phyloP scores from a whole-genome alignment of 2,329 filamentous ascomycete genomes.

The Phialemonium atrogriseum region DNA sequence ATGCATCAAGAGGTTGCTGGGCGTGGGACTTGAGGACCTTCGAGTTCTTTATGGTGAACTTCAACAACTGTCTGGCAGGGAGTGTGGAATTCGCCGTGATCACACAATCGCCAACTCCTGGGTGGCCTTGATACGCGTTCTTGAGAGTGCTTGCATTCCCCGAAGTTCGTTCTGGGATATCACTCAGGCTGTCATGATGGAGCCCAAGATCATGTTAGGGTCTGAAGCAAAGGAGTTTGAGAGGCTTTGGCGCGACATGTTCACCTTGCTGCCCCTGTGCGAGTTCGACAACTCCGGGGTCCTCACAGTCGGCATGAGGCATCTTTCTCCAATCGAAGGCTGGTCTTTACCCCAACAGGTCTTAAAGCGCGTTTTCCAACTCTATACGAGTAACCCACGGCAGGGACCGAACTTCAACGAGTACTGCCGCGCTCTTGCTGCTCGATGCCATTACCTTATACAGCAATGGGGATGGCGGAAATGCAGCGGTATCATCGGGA shows the following conservation, averaged over 20 bases:
- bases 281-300: conserved; percentile 51
- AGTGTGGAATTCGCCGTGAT: conserved; percentile 43
- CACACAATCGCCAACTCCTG: conserved; percentile 42
- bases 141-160: conserved; percentile 42
- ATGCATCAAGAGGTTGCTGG: conserved; percentile 30
- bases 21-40: conserved; percentile 33
- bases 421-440: conserved; percentile 51
- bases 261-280: conserved; percentile 50
- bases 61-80: conserved; percentile 33
- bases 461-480: conserved; percentile 58
- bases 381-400: conserved; percentile 46
- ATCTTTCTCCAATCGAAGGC: conserved; percentile 39
- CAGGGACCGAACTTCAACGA: conserved; percentile 57
- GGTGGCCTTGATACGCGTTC: conserved; percentile 47
- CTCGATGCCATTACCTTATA: conserved; percentile 55
- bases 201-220: conserved; percentile 22
- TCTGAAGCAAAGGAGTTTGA: conserved; percentile 43
- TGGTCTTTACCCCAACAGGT: conserved; percentile 53
- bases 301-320: conserved; percentile 29
- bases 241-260: conserved; percentile 48
- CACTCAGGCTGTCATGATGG: conserved; percentile 33
- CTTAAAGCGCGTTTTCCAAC: conserved; percentile 46
- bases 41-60: conserved; percentile 39
- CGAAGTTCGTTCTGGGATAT: conserved; percentile 54
- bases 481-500: conserved; percentile 47